These are phyloP conservation scores for Pterocarpus santalinus DNA, from an alignment of 306 rosid genomes.

Conservation along the genomic window DNA sequence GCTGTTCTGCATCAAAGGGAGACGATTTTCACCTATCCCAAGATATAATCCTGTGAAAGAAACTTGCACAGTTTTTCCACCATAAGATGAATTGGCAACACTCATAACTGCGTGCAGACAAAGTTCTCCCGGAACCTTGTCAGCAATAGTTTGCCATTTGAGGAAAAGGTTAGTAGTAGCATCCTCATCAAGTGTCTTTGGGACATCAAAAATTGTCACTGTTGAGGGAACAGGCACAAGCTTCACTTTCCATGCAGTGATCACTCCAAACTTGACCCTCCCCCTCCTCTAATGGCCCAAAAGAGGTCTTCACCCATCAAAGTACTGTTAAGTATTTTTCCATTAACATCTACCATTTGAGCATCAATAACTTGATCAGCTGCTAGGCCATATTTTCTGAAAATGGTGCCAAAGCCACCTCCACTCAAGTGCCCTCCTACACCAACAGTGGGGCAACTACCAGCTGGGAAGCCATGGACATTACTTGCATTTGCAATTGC, in stretches of 20 bases:
- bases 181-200: conserved; percentile 41
- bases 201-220: conserved; percentile 50
- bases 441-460: conserved; percentile 43
- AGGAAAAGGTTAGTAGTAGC: conserved; percentile 44
- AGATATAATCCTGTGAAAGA: conserved; percentile 48
- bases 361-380: conserved; percentile 65
- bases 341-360: conserved; percentile 49
- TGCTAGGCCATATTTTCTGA: conserved; percentile 64
- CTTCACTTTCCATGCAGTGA: conserved; percentile 60
- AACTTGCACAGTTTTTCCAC: conserved; percentile 17
- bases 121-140: conserved; percentile 41
- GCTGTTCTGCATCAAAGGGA: conserved; percentile 16
- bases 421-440: conserved; percentile 51
- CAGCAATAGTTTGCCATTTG: conserved; percentile 54
- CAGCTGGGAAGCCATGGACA: conserved; percentile 42
- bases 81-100: conserved; percentile 21
- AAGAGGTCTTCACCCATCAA: conserved; percentile 66
- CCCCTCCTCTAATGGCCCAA: conserved; percentile 77
- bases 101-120: conserved; percentile 42
- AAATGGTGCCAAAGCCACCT: conserved; percentile 57
- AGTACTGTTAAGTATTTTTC: conserved; percentile 48
- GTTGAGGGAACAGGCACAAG: conserved; percentile 51
- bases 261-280: conserved; percentile 68
- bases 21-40: conserved; percentile 26
- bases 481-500: conserved; percentile 8